These are phyloP conservation scores for Wickerhamiella domercqiae DNA, from an alignment of 805 yeast species.

Conservation along the genomic window DNA sequence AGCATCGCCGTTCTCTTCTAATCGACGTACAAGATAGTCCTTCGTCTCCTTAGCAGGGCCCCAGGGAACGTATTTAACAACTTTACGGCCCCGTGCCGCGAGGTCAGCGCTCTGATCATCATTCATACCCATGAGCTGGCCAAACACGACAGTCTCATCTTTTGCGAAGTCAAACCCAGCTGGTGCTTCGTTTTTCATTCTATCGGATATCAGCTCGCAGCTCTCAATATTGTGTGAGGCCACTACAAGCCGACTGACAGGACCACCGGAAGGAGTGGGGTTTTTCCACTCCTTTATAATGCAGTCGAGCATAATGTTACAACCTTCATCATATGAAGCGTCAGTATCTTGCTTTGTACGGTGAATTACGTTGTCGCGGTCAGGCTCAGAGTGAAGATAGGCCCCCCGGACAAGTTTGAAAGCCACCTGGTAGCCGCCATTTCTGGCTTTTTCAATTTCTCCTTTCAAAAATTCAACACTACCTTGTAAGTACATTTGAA, in stretches of 20 bases:
- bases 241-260: conserved; percentile 43
- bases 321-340: conserved; percentile 53
- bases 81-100: conserved; percentile 48
- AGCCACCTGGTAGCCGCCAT: conserved; percentile 54
- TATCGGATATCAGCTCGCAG: conserved; percentile 52
- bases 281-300: conserved; percentile 31
- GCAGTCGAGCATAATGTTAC: conserved; percentile 43
- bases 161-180: conserved; percentile 15
- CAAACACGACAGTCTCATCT: conserved; percentile 46
- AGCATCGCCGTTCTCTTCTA: conserved; percentile 83
- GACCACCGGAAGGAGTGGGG: conserved; percentile 22
- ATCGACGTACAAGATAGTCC: conserved; percentile 73
- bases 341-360: conserved; percentile 72
- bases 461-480: conserved; percentile 43
- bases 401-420: conserved; percentile 92
- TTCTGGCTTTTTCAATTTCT: conserved; percentile 51
- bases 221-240: conserved; percentile 82
- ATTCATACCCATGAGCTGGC: conserved; percentile 91
- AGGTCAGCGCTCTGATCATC: conserved; percentile 72
- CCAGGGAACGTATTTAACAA: conserved; percentile 94
- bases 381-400: conserved; percentile 75
- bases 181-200: conserved; percentile 27
- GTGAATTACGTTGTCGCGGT: conserved; percentile 53
- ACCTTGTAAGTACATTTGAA: conserved; percentile 79
- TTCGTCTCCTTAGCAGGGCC: conserved; percentile 92